These are phyloP conservation scores for Coprinopsis sp. DNA, from an alignment of 768 basidiomycete genomes.

Conservation along the genomic window DNA sequence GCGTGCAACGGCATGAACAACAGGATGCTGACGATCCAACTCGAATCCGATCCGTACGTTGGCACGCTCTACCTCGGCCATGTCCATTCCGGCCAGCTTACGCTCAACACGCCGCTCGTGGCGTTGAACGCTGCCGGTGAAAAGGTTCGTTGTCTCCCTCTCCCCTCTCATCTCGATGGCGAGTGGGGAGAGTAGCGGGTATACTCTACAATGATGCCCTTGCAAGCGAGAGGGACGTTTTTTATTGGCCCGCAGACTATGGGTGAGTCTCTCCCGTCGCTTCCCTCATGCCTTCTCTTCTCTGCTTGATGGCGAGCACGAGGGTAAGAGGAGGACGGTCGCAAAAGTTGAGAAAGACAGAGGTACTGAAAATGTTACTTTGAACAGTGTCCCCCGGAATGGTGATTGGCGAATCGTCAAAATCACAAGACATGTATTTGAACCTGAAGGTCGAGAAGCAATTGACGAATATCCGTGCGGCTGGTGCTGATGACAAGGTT, in stretches of 20 bases:
- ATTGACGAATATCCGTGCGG: slow-evolving; percentile 46
- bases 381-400: slow-evolving; percentile 43
- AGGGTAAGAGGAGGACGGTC: no score
- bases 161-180: slow-evolving; percentile 44
- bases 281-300: neutral
- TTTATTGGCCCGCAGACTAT: slow-evolving; percentile 41
- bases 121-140: slow-evolving; percentile 38
- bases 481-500: slow-evolving; percentile 47
- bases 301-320: no score
- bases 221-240: slow-evolving; percentile 43
- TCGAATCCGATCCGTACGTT: slow-evolving; percentile 48
- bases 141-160: no score
- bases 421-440: slow-evolving; percentile 40
- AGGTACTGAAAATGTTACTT: neutral
- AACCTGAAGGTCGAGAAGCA: slow-evolving; percentile 47
- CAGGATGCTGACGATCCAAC: slow-evolving; percentile 50
- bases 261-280: slow-evolving; percentile 22
- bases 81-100: slow-evolving; percentile 38
- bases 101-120: slow-evolving; percentile 34
- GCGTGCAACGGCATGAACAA: no score
- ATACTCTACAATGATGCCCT: slow-evolving; percentile 45
- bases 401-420: slow-evolving; percentile 48
- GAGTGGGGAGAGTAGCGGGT: slow-evolving; percentile 40
- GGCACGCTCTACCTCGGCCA: slow-evolving; percentile 46
- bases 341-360: neutral